Percentiles rank a stretch among this genome's conserved stretches.
Conservation (phyloP, 148 eudicot genomes). For the Rheum nobile region DNA sequence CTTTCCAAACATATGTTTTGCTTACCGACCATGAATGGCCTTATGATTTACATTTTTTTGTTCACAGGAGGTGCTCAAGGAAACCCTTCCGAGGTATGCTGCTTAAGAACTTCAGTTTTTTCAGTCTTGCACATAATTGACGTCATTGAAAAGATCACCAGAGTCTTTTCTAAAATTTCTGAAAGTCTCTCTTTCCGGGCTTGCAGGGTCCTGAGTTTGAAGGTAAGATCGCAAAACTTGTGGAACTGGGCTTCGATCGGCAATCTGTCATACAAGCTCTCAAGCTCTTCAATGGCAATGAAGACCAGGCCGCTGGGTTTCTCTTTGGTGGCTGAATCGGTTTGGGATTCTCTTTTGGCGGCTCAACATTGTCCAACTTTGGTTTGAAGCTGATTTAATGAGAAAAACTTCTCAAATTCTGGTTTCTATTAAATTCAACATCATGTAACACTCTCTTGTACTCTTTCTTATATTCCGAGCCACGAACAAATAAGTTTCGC, state of each 20-base stretch:
- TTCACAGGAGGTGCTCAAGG: slow-evolving; percentile 31
- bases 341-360: too few relatives aligned
- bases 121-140: neutral
- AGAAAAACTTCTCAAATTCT: neutral
- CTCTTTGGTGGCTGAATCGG: slow-evolving; percentile 75
- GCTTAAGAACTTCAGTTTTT: neutral
- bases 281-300: slow-evolving; percentile 61
- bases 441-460: neutral
- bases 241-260: slow-evolving; percentile 82
- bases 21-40: neutral
- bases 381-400: neutral
- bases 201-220: slow-evolving; percentile 77
- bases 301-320: slow-evolving; percentile 82
- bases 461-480: neutral
- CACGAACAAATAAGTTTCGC: neutral
- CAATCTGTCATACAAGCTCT: slow-evolving; percentile 70
- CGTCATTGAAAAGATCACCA: neutral
- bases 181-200: neutral
- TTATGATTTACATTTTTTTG: neutral
- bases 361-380: too few relatives aligned
- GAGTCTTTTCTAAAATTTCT: neutral
- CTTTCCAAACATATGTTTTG: neutral
- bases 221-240: slow-evolving; percentile 74
- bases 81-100: slow-evolving; percentile 30
- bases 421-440: neutral